A percentile compares a stretch with the other conserved stretches of the same genome.
These are phyloP conservation scores for Wickerhamomyces bovis DNA, from an alignment of 805 yeast genomes.

Conservation along the genomic window DNA sequence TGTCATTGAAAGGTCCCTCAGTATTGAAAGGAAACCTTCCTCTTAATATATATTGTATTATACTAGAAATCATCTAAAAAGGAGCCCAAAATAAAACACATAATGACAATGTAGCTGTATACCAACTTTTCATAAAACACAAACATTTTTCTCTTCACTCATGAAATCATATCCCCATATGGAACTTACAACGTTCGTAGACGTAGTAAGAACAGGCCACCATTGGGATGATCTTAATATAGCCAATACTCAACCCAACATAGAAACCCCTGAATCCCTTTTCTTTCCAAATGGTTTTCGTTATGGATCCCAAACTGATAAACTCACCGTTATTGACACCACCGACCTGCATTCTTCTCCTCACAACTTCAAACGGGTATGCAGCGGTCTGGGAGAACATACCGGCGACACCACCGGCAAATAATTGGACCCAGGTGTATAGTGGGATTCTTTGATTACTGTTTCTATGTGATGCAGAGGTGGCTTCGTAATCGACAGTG, in stretches of 20 bases:
- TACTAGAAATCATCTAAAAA: not conserved
- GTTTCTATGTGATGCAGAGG: constrained; percentile 1
- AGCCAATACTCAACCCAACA: constrained; percentile 93
- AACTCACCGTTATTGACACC: constrained; percentile 60
- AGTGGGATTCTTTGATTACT: constrained; percentile 51
- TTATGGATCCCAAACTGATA: constrained; percentile 47
- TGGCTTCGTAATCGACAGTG: constrained; percentile 31
- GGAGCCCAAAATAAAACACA: not conserved
- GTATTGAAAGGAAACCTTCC: not conserved
- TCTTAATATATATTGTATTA: not conserved
- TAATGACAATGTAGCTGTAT: not conserved
- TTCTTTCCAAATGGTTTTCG: constrained; percentile 57
- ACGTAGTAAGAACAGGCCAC: constrained; percentile 93
- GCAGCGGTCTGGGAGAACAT: constrained; percentile 94
- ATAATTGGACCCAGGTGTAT: constrained; percentile 83
- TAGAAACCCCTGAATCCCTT: constrained; percentile 84
- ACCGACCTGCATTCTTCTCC: constrained; percentile 95
- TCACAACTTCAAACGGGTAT: constrained; percentile 90
- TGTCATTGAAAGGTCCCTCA: not conserved
- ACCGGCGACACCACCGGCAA: constrained; percentile 96
- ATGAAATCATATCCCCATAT: constrained; percentile 45
- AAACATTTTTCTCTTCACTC: not conserved
- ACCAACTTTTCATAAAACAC: too few relatives aligned
- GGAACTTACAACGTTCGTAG: constrained; percentile 77
- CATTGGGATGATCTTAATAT: constrained; percentile 94